A percentile compares a stretch with the other conserved stretches of the same genome.
phyloP scores from a whole-genome alignment of 257 asterid species.

The Salvia splendens region DNA sequence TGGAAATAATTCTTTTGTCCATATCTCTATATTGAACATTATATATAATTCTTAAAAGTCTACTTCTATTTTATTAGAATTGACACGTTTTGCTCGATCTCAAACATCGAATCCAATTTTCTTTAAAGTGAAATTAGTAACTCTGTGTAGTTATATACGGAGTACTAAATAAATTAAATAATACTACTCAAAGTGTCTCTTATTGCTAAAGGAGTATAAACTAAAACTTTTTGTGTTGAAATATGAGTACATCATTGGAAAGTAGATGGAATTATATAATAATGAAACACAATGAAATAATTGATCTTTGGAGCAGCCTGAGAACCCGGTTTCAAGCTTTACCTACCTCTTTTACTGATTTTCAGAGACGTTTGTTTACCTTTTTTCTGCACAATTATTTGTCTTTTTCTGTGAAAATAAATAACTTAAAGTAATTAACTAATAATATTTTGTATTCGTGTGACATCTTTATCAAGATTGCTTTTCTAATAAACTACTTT shows the following conservation, averaged over 20 bases:
- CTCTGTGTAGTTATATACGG: not conserved
- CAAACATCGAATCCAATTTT: not conserved
- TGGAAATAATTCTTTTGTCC: no score
- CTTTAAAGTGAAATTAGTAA: not conserved
- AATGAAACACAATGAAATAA: slow-evolving; percentile 14
- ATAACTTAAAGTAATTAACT: not conserved
- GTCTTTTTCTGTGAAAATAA: slow-evolving; percentile 23
- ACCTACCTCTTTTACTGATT: slow-evolving; percentile 44
- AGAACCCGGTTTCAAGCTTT: slow-evolving; percentile 35
- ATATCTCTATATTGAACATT: no score
- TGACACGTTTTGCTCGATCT: not conserved
- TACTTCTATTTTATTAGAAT: no score
- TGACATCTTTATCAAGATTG: slow-evolving; percentile 36
- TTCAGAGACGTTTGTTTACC: slow-evolving; percentile 31
- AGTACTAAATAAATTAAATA: not conserved
- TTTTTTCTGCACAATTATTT: slow-evolving; percentile 16
- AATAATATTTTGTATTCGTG: slow-evolving; percentile 32
- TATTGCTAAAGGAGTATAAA: not conserved
- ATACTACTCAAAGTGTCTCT: not conserved
- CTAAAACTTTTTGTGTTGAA: not conserved
- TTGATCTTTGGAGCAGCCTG: slow-evolving; percentile 13
- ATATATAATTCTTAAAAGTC: no score
- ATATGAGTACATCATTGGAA: not conserved
- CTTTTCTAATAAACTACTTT: slow-evolving; percentile 25
- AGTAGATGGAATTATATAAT: not conserved